A percentile compares a stretch with the other conserved stretches of the same genome.
These are phyloP conservation scores for Penicillium argentinense DNA, from an alignment of 495 filamentous ascomycete species.

Conservation along the genomic window DNA sequence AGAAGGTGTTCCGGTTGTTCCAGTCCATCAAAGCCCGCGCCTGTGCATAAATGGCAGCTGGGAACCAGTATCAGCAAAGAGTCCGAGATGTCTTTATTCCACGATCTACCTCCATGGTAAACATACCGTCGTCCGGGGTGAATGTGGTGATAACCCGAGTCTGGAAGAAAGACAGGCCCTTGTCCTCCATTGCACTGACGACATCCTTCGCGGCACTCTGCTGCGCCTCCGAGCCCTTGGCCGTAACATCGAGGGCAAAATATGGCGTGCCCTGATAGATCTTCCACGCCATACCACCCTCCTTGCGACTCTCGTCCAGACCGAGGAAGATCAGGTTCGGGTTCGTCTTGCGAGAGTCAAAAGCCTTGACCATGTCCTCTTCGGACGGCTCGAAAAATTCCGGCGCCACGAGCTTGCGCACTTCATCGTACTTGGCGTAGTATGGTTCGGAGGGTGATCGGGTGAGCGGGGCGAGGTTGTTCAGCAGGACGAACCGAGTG, in stretches of 20 bases:
- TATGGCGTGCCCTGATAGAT: slow-evolving; percentile 74
- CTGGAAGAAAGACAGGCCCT: slow-evolving; percentile 59
- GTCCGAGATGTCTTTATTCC: too few relatives aligned
- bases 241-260: slow-evolving; percentile 89
- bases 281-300: slow-evolving; percentile 51
- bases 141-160: slow-evolving; percentile 58
- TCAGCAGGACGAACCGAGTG: slow-evolving; percentile 73
- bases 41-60: slow-evolving; percentile 85
- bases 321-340: slow-evolving; percentile 84
- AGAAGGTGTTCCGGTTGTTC: slow-evolving; percentile 92
- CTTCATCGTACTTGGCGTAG: slow-evolving; percentile 60
- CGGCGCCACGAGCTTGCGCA: slow-evolving; percentile 66
- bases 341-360: slow-evolving; percentile 66
- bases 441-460: slow-evolving; percentile 56
- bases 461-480: slow-evolving; percentile 74
- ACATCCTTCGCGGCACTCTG: slow-evolving; percentile 44
- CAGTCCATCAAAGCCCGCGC: slow-evolving; percentile 88
- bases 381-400: slow-evolving; percentile 72
- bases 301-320: slow-evolving; percentile 66
- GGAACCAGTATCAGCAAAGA: slow-evolving; percentile 13
- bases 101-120: too few relatives aligned
- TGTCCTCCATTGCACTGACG: slow-evolving; percentile 56
- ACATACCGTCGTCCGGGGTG: slow-evolving; percentile 59
- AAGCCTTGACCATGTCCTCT: slow-evolving; percentile 67
- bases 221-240: slow-evolving; percentile 56